These are phyloP conservation scores for Ceratocystis eucalypticola DNA, from an alignment of 2,329 filamentous ascomycete genomes.

Conservation along the genomic window DNA sequence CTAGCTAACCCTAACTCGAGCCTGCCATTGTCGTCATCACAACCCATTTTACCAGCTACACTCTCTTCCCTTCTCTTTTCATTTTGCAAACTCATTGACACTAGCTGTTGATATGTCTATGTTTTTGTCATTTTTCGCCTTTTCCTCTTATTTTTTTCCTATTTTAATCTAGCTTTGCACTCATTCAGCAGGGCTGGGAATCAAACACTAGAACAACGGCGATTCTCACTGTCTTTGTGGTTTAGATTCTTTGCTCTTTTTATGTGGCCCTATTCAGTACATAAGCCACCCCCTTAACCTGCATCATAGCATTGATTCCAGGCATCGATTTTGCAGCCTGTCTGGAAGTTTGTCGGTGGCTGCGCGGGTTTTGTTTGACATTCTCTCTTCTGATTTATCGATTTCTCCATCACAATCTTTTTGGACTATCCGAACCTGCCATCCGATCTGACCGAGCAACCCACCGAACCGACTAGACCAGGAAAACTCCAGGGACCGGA, in stretches of 20 bases:
- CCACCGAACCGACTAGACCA: neutral
- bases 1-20: neutral
- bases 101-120: neutral
- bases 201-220: neutral
- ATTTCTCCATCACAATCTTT: neutral
- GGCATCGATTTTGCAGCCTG: neutral
- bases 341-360: neutral
- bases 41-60: no score
- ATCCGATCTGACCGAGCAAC: neutral
- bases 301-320: neutral
- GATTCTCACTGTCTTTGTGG: neutral
- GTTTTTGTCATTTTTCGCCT: no score
- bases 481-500: neutral
- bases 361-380: neutral
- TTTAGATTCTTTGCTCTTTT: neutral
- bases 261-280: neutral
- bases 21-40: neutral
- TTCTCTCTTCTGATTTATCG: neutral
- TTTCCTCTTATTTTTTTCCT: neutral
- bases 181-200: neutral
- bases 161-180: neutral
- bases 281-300: conserved; percentile 8
- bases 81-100: neutral
- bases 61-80: neutral
- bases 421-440: no score